A percentile compares a stretch with the other conserved stretches of the same genome.
Evolutionary conservation across 768 basidiomycete genomes (phyloP).

Genomic region (Lanmaoa pseudosensibilis): DNA sequence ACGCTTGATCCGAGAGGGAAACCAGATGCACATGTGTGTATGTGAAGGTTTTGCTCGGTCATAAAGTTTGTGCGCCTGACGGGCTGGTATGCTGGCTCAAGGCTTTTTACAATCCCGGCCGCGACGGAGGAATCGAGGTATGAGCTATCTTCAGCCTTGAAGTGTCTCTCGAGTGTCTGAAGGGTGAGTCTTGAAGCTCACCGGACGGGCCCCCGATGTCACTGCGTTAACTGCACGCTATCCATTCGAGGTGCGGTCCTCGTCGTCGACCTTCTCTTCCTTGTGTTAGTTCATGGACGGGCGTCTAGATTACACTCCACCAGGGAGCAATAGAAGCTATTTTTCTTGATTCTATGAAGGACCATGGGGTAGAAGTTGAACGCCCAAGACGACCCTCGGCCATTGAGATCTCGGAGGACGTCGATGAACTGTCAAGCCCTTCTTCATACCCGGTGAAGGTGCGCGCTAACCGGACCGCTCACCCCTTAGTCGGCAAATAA

Average conservation of each 20-base stretch:
- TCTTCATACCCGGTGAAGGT: slow-evolving; percentile 36
- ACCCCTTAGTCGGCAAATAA: background rate
- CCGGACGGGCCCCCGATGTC: slow-evolving; percentile 61
- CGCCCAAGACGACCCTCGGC: slow-evolving; percentile 34
- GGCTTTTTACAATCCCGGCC: slow-evolving; percentile 75
- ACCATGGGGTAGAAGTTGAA: slow-evolving; percentile 35
- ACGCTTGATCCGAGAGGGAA: slow-evolving; percentile 58
- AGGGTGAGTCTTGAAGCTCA: slow-evolving; percentile 43
- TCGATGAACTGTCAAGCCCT: slow-evolving; percentile 35
- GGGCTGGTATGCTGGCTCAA: slow-evolving; percentile 23
- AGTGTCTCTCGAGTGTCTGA: background rate
- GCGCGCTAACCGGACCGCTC: background rate
- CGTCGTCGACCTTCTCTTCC: background rate
- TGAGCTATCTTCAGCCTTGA: background rate
- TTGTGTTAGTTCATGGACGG: background rate
- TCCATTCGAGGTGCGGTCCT: slow-evolving; percentile 60
- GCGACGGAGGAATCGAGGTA: slow-evolving; percentile 63
- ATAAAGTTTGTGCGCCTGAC: background rate
- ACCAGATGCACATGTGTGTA: slow-evolving; percentile 70
- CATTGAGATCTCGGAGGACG: slow-evolving; percentile 37
- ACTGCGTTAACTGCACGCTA: slow-evolving; percentile 62
- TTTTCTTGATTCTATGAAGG: slow-evolving; percentile 41
- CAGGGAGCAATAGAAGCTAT: slow-evolving; percentile 45
- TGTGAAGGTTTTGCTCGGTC: slow-evolving; percentile 18
- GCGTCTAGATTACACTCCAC: slow-evolving; percentile 35